Base-by-base conservation (phyloP, 495 filamentous ascomycete species). In the Penicillium pulvis region DNA sequence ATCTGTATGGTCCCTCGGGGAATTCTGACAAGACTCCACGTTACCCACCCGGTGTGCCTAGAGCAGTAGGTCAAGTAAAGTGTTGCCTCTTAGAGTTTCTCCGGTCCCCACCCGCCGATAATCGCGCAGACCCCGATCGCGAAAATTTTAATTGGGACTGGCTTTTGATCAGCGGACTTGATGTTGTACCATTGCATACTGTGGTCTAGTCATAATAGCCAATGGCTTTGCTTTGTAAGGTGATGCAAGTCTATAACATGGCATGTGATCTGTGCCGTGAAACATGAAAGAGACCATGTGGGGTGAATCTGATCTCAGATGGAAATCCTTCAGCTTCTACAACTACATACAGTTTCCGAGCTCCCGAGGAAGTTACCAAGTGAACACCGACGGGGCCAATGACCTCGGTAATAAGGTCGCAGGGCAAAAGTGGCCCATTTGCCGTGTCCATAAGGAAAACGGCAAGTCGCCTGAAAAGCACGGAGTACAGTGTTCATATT, bases 101-200 rank as follows among this genome's bases (percentile, higher is more conserved):
- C 16, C 43, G 52, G 39, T 17, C 46, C 50, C 35, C 50, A 33
- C 41, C 33, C 12, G 4, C 28, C 35, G 56, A 58, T 52, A 52
- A 44, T 58, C 56, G 56, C 55, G 47, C 56, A 52, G 48, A 51
- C 7, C 54, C 33, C 46, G 55, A 41, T 57, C 56, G 30, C 43
- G 43, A 47, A 56, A 56, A 48, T 48, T 56, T 39, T 39, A 46
- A n/a, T 56, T 47, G n/a, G 53, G 17, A 24, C 43, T 47, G 45
- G 12, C 19, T 28, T n/a, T 19, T 33, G 28, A 39, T 43, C 35
- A 36, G 23, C 51, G 51, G 41, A 26, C 33, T 28, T 51, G 28
- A 11, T 51, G 26, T 36, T 54, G 31, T 42, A 28, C n/a, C 41
- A n/a, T 43, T 44, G 42, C 16, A 10, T 8, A 6, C 9, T 44